Base-by-base conservation (phyloP, 192 early-diverging fungal species). In the Rhizophagus prolifer region DNA sequence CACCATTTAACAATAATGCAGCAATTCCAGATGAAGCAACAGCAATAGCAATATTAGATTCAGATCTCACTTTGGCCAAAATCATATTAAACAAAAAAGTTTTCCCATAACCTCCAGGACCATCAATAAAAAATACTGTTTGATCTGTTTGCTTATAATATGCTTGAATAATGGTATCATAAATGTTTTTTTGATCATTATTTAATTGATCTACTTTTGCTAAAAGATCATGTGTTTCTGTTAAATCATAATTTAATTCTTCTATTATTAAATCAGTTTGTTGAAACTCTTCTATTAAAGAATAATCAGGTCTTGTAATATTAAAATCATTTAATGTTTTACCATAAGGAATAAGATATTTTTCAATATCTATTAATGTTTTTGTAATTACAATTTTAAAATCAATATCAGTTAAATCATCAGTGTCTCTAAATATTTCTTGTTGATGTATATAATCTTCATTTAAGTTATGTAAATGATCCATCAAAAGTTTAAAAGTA, bases 11-110 rank as follows among this genome's bases (percentile, higher is more conserved):
- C 3, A 80, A 70, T 47, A 81, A 58, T 1, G 82, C 62, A 10
- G 82, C 76, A 41, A 79, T 83, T n/a, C 80, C 78, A 7, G 77
- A 80, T 8, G 78, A 78, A 2, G 84, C 84, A 9, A 79, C 61
- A 28, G 75, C 75, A 34, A 82, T 50, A 0, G 77, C 61, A 9
- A 74, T 47, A 9, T 61, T 7, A 25, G 31, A 3, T 26, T 30
- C 7, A 8, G 31, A 30, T 9, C 16, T 7, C 8, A 81, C 13
- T 10, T 79, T 34, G 0, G 64, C 58, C 4, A 84, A 70, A 8
- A 84, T 23, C 1, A 62, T 63, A 34, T 72, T 81, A 66, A 76
- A 84, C 50, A 78, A 8, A 36, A 36, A 36, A 0, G 36, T 36
- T 36, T 36, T 36, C 5, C 6, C 36, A 36, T 36, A 36, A 36